Percentiles rank a stretch among this genome's conserved stretches.
phyloP scores from a whole-genome alignment of 179 eudicot species.

The Heliamphora pulchella region DNA sequence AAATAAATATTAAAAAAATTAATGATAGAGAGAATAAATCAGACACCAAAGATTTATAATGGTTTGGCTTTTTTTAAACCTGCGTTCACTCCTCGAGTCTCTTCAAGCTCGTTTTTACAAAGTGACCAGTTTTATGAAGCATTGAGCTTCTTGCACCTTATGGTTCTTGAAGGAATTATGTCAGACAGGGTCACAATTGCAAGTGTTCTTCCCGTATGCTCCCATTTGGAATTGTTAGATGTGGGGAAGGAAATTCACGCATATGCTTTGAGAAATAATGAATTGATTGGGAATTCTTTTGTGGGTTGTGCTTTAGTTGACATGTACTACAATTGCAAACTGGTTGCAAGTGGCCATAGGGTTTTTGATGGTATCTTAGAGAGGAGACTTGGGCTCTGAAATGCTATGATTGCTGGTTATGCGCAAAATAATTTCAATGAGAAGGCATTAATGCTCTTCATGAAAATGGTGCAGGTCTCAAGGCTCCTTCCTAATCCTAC shows the following conservation, averaged over 20 bases:
- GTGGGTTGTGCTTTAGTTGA: conserved; percentile 73
- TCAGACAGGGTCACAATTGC: conserved; percentile 57
- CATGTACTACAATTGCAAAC: conserved; percentile 76
- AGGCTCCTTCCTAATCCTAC: conserved; percentile 52
- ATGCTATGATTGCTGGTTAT: conserved; percentile 81
- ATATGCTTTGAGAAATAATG: conserved; percentile 45
- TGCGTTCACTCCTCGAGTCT: too few species aligned
- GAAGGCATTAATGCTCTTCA: conserved; percentile 55
- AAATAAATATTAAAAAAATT: too few species aligned
- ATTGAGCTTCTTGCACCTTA: conserved; percentile 33
- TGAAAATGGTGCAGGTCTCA: conserved; percentile 43
- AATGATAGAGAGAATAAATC: too few species aligned
- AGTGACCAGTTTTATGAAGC: conserved; percentile 45
- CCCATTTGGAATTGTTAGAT: conserved; percentile 48
- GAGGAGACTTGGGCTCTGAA: conserved; percentile 55
- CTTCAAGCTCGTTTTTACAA: conserved; percentile 42
- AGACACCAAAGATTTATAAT: too few species aligned
- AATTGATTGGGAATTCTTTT: conserved; percentile 40
- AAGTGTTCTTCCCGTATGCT: conserved; percentile 62
- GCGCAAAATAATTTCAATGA: conserved; percentile 47
- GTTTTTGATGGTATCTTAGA: conserved; percentile 43
- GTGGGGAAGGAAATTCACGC: conserved; percentile 57
- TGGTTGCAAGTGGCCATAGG: conserved; percentile 43
- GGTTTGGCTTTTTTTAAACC: too few species aligned
- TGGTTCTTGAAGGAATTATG: conserved; percentile 41